Evolutionary conservation across 2,329 filamentous ascomycete genomes (phyloP), one percentile per base, ranked within the genome.

Genomic region (Ceratocystis diversiconidia): DNA sequence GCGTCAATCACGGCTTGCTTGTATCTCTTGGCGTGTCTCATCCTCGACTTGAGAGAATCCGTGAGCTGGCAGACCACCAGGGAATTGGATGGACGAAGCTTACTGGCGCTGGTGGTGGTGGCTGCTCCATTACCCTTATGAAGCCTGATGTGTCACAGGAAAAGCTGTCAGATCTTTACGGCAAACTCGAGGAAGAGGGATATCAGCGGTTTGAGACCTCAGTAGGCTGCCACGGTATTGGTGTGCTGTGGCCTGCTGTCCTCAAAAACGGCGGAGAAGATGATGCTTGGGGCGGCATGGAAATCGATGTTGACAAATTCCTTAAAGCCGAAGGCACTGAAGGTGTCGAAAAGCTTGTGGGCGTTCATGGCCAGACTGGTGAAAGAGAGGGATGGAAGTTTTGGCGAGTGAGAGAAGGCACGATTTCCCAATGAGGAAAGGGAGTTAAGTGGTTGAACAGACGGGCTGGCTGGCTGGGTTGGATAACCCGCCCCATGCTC

Each of bases 11-110:
- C 73, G 94, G 92, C 28, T 80, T 97, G 57, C 80, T 99, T 25
- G 87, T 90, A n/a, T 87, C 91, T 0, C 79, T 99, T 2, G 94
- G 94, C 6, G 94, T 97, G 32, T 97, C 92, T 1, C 94, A 99
- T 74, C 95, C 94, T 0, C 86, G 91, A 60, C 81, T 99, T 30
- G 94, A 99, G 76, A 85, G 92, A 41, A 86, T 99, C 70, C 85
- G 94, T 68, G 92, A 96, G 76, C 79, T 99, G 30, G 88, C 95
- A 61, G 92, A 99, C 70, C 85, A 94, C 70, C 84, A 90, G 66
- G 88, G 87, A 50, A 88, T 96, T 65, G 94, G 94, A 36, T 99
- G 92, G 92, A 96, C 94, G 12, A 99, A 99, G 75, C 82, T 99
- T 66, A 99, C 94, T 0, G 94, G 94, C 43, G 94, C 94, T 1